Evolutionary conservation across 106 monocot genomes (phyloP), one percentile per base, ranked within the genome.

Genomic region (Platanthera zijinensis): DNA sequence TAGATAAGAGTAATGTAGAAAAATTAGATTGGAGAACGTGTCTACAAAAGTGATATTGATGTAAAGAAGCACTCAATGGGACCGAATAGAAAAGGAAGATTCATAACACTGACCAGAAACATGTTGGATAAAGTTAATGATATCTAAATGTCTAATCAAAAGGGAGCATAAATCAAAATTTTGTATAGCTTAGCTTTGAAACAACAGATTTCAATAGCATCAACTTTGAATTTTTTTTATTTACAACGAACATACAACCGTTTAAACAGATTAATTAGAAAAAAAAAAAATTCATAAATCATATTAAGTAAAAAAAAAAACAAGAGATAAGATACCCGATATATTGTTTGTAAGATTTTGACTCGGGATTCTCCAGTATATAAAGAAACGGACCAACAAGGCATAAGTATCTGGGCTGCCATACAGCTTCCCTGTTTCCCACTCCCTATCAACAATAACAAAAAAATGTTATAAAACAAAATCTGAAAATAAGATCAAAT

Each of bases 321-420:
- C 13, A 71, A 62, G 53, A 71, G 4, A 76, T 48, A 81, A 64
- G 12, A 73, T 66, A 99, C 99, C 99, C 94, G 84, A 90, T 9
- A 84, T 79, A 99, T 32, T 99, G 87, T 69, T 90, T 99, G 66
- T 99, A 99, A 64, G 86, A 81, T 78, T 82, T 82, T 53, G 94
- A 99, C 22, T 79, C 45, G 45, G 94, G 88, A 87, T 52, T 85
- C 48, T 99, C 99, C 78, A 99, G 63, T 81, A 99, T 68, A 75
- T 99, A 99, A 25, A 99, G 90, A 81, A 85, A 99, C 22, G 92
- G 92, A 7, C 99, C 99, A 83, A 94, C 88, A 50, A 99, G 84
- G 79, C 75, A 89, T 70, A 92, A 74, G 76, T 88, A 99, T 85
- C 94, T 89, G 18, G 78, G 87, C 76, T 99, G 99, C 99, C 99